These are phyloP conservation scores for Maudiozyma barnettii DNA, from an alignment of 805 yeast species.

Conservation along the genomic window DNA sequence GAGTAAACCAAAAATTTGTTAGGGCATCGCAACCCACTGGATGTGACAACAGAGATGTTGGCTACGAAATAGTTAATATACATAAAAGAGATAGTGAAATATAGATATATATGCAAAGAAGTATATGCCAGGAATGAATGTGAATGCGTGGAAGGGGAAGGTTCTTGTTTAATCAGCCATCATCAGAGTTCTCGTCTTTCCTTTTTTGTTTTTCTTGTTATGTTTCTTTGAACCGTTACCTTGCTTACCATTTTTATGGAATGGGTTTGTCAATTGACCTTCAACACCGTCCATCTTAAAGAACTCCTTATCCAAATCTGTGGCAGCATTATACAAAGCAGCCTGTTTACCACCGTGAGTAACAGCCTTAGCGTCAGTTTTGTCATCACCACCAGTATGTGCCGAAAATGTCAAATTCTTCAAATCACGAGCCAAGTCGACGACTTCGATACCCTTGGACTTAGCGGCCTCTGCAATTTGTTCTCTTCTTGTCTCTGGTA, in stretches of 20 bases:
- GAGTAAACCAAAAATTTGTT: too few species aligned
- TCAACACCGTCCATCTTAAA: conserved; percentile 57
- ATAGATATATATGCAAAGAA: too few species aligned
- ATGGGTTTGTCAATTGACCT: conserved; percentile 62
- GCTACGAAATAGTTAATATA: too few species aligned
- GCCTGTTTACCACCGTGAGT: conserved; percentile 80
- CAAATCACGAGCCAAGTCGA: conserved; percentile 63
- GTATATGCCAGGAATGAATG: background rate
- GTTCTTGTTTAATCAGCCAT: conserved; percentile 4
- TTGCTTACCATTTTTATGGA: conserved; percentile 43
- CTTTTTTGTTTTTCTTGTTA: conserved; percentile 68
- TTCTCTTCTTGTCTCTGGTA: conserved; percentile 64
- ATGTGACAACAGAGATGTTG: too few species aligned
- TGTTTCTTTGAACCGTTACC: conserved; percentile 43
- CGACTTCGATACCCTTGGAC: conserved; percentile 44
- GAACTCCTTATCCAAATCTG: conserved; percentile 77
- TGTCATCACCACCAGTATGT: conserved; percentile 50
- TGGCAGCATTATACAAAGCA: conserved; percentile 66
- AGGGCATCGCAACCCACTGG: too few species aligned
- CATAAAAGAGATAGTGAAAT: background rate
- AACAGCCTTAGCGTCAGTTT: conserved; percentile 39
- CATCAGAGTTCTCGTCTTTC: conserved; percentile 36
- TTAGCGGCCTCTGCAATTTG: conserved; percentile 61
- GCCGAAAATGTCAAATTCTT: conserved; percentile 67
- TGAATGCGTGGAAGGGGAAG: background rate